Evolutionary conservation across 495 filamentous ascomycete species (phyloP).

Genomic region (Barbatosphaeria neglecta): DNA sequence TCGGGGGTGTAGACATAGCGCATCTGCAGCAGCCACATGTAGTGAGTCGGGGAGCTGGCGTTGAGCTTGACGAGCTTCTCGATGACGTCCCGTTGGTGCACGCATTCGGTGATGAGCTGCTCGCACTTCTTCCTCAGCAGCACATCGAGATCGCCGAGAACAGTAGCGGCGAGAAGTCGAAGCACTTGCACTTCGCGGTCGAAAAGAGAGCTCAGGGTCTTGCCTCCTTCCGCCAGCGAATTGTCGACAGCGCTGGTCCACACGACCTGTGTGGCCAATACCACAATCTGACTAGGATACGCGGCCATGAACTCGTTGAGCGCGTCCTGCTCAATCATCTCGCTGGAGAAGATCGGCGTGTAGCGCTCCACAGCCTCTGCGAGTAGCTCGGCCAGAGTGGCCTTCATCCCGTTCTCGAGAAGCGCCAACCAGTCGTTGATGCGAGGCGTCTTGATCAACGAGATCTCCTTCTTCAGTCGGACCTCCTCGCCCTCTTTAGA

Average conservation of each 20-base stretch:
- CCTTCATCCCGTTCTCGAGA: conserved; percentile 87
- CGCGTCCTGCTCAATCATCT: conserved; percentile 50
- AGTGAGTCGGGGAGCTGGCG: conserved; percentile 69
- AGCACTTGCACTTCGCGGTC: conserved; percentile 72
- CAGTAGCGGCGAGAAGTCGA: conserved; percentile 68
- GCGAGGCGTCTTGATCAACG: conserved; percentile 78
- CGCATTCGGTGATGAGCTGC: conserved; percentile 96
- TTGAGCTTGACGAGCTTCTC: conserved; percentile 65
- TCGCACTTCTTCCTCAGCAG: conserved; percentile 92
- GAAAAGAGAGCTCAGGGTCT: conserved; percentile 52
- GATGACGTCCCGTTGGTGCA: conserved; percentile 89
- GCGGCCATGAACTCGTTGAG: conserved; percentile 66
- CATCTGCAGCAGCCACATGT: conserved; percentile 95
- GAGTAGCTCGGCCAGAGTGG: conserved; percentile 80
- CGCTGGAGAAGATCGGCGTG: conserved; percentile 53
- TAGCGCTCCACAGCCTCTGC: conserved; percentile 74
- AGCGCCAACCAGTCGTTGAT: conserved; percentile 97
- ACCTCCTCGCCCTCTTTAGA: conserved; percentile 95
- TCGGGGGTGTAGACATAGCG: conserved; percentile 81
- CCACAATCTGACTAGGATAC: conserved; percentile 90
- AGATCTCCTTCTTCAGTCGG: conserved; percentile 76
- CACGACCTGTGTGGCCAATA: conserved; percentile 86
- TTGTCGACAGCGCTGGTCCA: conserved; percentile 82
- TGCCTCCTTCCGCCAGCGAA: conserved; percentile 57
- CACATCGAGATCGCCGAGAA: conserved; percentile 80